Evolutionary conservation across 306 rosid species (phyloP).

Genomic region (Quercus aquifolioides): DNA sequence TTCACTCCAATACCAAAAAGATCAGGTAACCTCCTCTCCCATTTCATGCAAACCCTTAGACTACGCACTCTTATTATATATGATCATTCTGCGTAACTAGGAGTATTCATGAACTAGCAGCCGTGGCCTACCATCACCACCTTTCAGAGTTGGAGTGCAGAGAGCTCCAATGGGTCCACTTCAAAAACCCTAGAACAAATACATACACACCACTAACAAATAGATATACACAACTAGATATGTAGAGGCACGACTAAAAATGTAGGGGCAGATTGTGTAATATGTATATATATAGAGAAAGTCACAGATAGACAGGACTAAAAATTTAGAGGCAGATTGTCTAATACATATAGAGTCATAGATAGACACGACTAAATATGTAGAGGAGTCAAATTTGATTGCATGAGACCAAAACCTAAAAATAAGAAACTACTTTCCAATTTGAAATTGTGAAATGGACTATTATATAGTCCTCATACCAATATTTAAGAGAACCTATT

Average conservation of each 20-base stretch:
- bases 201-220: neutral
- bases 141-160: slow-evolving; percentile 49
- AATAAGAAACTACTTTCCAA: too few relatives aligned
- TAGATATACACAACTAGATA: neutral
- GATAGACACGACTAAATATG: neutral
- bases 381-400: neutral
- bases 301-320: too few relatives aligned
- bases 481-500: too few relatives aligned
- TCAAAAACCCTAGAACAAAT: neutral
- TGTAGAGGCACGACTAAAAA: neutral
- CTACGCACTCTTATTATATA: neutral
- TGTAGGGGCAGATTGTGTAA: too few relatives aligned
- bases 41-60: slow-evolving; percentile 58
- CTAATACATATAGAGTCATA: too few relatives aligned
- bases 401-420: too few relatives aligned
- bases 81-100: slow-evolving; percentile 7
- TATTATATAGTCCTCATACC: too few relatives aligned
- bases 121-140: slow-evolving; percentile 46
- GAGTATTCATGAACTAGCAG: slow-evolving; percentile 70
- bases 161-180: slow-evolving; percentile 40
- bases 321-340: too few relatives aligned
- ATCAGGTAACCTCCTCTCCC: slow-evolving; percentile 54
- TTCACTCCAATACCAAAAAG: slow-evolving; percentile 74
- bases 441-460: too few relatives aligned
- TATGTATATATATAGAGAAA: too few relatives aligned